Evolutionary conservation across 208 protist genomes (phyloP), one percentile per base, ranked within the genome.

Genomic region (Acanthamoeba rhysodes): DNA sequence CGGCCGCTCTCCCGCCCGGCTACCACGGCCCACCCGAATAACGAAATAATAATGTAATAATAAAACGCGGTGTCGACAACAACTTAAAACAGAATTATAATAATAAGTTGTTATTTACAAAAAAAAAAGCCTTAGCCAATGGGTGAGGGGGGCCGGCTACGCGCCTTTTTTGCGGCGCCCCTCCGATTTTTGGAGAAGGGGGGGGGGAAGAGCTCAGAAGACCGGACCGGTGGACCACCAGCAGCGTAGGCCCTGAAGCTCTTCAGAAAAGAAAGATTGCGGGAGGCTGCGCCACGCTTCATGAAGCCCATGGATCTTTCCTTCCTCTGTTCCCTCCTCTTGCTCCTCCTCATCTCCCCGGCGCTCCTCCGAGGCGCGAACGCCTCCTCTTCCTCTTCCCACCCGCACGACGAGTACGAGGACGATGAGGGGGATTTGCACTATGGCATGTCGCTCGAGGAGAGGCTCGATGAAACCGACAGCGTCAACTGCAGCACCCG

Each of bases 401-500:
- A 9, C 41, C 41, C 57, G 57, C 8, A 4, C 57, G 57, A 62
- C 22, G 57, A 62, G 5, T 62, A 64, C 57, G 37, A 41, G 4
- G 37, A 45, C 0, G 41, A 45, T 2, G 41, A 45, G 41, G 41
- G 9, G 4, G 41, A 41, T 41, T 41, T 45, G 41, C 4, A 45
- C 41, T 45, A 6, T 45, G 24, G 59, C 59, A 9, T n/a, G 59
- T 27, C 24, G 66, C 70, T 78, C 14, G 14, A 4, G 2, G 37
- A 82, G 37, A 50, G 74, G 37, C 41, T 55, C 14, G 18, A 45
- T 34, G 74, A 82, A 8, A 20, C 50, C 20, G 45, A 82, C 37
- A 45, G 29, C 37, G 24, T 7, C 8, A 82, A 82, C 50, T 90
- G 82, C 50, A 70, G 82, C 82, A 22, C 27, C n/a, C 82, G 82